Evolutionary conservation across 2,329 filamentous ascomycete species (phyloP), one percentile per base, ranked within the genome.

Genomic region (Pyrenophora teres): DNA sequence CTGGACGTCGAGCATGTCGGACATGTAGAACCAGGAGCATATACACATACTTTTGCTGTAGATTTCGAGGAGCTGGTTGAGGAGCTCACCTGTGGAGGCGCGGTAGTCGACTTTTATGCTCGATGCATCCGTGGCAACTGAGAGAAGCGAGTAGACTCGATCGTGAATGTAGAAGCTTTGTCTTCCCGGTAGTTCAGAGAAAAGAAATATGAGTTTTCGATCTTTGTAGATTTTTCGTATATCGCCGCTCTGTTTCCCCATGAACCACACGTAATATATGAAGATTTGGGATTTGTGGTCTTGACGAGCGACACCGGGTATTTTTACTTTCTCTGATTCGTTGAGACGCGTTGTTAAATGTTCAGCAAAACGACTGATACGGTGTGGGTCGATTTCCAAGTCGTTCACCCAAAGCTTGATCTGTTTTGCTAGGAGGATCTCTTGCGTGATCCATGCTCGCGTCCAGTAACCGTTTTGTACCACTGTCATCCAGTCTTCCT

Each of bases 371-470:
- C 25, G 18, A 27, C 13, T 13, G 7, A 33, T 27, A 27, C 25
- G 25, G 8, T 27, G 25, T 27, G 25, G 2, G 1, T 39, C 33
- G 27, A 50, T 13, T 12, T 50, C 46, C 3, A 31, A 19, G 9
- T 50, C 18, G 23, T 31, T 23, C 6, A 27, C 35, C 8, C 43
- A 23, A 3, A 50, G 12, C 5, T 10, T 38, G 8, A 60, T 10
- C 13, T 47, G 54, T 3, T 23, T 21, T 6, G 45, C 40, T 7
- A 46, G 33, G 0, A 57, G 41, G 18, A 50, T 31, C 18, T 49
- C 46, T 37, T 54, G 51, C 6, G 46, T 50, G 8, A 54, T 50
- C 51, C 51, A 49, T 1, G 53, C 40, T n/a, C 51, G 25, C 3
- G 2, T 38, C 51, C 46, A 54, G 13, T 54, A 54, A 2, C 8